Evolutionary conservation across 352 stramenopile species (phyloP).

Genomic region (Phytopythium delawarense): DNA sequence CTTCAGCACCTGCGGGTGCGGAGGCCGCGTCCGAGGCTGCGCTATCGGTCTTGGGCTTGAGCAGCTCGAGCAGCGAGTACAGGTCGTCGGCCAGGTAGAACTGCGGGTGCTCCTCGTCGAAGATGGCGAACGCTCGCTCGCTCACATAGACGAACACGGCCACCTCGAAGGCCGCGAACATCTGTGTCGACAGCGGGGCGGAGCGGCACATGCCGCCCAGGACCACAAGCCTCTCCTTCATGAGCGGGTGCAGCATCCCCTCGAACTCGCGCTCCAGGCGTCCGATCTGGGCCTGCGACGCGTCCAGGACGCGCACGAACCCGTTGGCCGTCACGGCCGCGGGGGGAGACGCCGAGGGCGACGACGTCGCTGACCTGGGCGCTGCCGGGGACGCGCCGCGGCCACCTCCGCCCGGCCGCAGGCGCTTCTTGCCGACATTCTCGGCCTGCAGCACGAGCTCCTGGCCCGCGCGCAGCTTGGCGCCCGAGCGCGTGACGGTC

Average conservation of each 20-base stretch:
- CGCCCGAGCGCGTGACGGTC: conserved; percentile 41
- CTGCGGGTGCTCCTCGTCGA: conserved; percentile 47
- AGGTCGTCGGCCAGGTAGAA: conserved; percentile 65
- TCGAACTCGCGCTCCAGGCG: conserved; percentile 60
- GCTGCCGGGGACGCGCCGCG: conserved; percentile 3
- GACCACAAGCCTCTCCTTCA: conserved; percentile 51
- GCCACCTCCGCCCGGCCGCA: conserved; percentile 21
- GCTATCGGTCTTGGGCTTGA: conserved; percentile 15
- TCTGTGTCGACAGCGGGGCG: conserved; percentile 34
- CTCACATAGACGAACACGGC: conserved; percentile 58
- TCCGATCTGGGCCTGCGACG: conserved; percentile 45
- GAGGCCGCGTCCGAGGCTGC: neutral
- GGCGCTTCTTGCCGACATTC: conserved; percentile 65
- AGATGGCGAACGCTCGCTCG: conserved; percentile 55
- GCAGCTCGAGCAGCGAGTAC: conserved; percentile 53
- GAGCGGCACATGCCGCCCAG: conserved; percentile 46
- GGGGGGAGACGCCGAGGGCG: neutral
- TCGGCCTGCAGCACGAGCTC: conserved; percentile 59
- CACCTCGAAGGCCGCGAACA: conserved; percentile 70
- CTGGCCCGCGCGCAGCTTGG: conserved; percentile 33
- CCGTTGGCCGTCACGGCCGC: conserved; percentile 12
- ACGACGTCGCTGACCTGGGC: neutral
- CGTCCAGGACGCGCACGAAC: conserved; percentile 53
- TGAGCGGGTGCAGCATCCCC: conserved; percentile 50
- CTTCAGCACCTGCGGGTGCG: neutral